Evolutionary conservation across 2,329 filamentous ascomycete genomes (phyloP).

Genomic region (Moelleriella libera): DNA sequence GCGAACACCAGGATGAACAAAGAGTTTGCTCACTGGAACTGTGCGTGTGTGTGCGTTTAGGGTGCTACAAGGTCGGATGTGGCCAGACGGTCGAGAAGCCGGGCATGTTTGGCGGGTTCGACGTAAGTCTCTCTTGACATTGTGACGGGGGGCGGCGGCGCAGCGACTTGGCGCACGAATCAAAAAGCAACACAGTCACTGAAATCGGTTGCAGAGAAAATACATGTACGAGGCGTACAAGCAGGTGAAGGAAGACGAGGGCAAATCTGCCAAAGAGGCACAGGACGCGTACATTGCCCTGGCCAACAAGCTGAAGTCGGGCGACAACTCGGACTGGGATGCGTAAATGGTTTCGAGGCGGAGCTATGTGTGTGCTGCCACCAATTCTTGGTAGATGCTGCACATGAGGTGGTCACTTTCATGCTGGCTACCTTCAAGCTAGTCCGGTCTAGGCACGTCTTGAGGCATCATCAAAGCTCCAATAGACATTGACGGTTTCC

Average conservation of each 20-base stretch:
- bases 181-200: background rate
- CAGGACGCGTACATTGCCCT: constrained; percentile 64
- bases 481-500: too few relatives aligned
- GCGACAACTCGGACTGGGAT: constrained; percentile 52
- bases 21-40: background rate
- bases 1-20: background rate
- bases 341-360: constrained; percentile 22
- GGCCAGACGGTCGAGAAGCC: background rate
- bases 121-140: background rate
- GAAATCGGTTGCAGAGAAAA: background rate
- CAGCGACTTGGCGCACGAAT: too few relatives aligned
- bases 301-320: constrained; percentile 57
- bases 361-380: background rate
- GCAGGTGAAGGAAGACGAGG: constrained; percentile 44
- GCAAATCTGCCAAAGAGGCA: constrained; percentile 47
- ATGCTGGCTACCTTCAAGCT: too few relatives aligned
- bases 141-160: too few relatives aligned
- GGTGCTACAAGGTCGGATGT: background rate
- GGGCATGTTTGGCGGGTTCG: background rate
- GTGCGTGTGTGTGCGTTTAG: background rate
- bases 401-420: too few relatives aligned
- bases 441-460: too few relatives aligned
- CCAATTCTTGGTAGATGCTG: too few relatives aligned
- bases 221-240: constrained; percentile 2
- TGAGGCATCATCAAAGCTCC: too few relatives aligned